These are phyloP conservation scores for Decorospora gaudefroyi DNA, from an alignment of 2,329 filamentous ascomycete species.

Conservation along the genomic window DNA sequence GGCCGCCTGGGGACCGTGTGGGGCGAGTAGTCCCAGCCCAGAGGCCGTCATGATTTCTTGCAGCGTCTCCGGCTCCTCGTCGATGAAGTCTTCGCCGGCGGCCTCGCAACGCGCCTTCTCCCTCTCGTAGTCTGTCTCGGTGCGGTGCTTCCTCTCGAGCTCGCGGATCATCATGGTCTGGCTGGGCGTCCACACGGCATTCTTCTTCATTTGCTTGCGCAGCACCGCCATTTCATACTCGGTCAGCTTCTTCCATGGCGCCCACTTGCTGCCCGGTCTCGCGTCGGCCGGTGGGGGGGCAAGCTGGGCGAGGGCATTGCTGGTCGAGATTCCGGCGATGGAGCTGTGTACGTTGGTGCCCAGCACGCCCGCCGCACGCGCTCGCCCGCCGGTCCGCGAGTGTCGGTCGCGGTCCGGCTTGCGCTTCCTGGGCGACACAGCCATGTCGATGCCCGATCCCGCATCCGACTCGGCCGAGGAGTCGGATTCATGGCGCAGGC, in stretches of 20 bases:
- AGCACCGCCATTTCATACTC: conserved; percentile 72
- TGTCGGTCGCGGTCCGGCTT: conserved; percentile 44
- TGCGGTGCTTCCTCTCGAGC: conserved; percentile 70
- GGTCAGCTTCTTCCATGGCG: conserved; percentile 67
- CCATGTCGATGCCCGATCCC: conserved; percentile 26
- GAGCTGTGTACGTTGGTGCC: conserved; percentile 60
- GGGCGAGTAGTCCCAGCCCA: conserved; percentile 21
- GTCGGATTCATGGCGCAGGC: conserved; percentile 18
- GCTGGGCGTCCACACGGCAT: conserved; percentile 80
- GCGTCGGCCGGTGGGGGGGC: conserved; percentile 65
- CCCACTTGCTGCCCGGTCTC: conserved; percentile 62
- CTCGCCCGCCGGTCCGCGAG: conserved; percentile 48
- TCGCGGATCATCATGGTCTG: conserved; percentile 85
- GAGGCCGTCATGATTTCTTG: conserved; percentile 29
- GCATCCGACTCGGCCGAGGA: conserved; percentile 28
- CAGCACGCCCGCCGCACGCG: conserved; percentile 51
- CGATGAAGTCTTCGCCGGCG: conserved; percentile 67
- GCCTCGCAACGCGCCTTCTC: conserved; percentile 64
- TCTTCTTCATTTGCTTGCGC: conserved; percentile 89
- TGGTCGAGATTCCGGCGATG: conserved; percentile 63
- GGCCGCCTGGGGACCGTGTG: conserved; percentile 18
- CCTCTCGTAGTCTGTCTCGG: conserved; percentile 52
- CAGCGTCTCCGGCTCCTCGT: conserved; percentile 52
- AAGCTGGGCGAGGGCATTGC: conserved; percentile 63
- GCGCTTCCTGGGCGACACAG: conserved; percentile 22